A percentile compares a stretch with the other conserved stretches of the same genome.
phyloP scores from a whole-genome alignment of 306 rosid genomes.

The Biancaea sappan region DNA sequence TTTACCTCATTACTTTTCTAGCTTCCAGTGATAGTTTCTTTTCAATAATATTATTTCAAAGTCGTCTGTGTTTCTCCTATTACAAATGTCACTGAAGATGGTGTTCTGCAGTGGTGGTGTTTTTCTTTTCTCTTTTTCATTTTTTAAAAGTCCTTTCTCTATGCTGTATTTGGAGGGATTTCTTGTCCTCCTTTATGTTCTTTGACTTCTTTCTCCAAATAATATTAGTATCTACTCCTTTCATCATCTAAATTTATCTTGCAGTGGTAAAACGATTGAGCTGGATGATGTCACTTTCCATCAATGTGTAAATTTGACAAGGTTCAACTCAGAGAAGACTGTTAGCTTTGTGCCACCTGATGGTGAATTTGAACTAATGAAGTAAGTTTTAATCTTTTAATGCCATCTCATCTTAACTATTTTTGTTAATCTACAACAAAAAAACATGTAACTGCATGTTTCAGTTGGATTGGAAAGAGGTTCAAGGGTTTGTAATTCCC shows the following conservation, averaged over 20 bases:
- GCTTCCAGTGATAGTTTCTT: background rate
- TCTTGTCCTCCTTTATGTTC: background rate
- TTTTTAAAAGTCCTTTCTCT: background rate
- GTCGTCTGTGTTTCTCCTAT: background rate
- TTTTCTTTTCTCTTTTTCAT: background rate
- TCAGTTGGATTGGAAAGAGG: background rate
- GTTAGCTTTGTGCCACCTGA: conserved; percentile 98
- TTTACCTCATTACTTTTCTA: background rate
- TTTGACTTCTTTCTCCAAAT: conserved; percentile 5
- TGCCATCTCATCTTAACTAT: background rate
- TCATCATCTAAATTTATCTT: conserved; percentile 26
- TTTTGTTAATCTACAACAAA: conserved; percentile 24
- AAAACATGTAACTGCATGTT: conserved; percentile 5
- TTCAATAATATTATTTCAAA: conserved; percentile 2
- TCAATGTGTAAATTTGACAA: conserved; percentile 90
- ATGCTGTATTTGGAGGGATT: background rate
- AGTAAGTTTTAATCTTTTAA: conserved; percentile 50
- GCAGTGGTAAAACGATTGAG: conserved; percentile 91
- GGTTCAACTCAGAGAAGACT: conserved; percentile 91
- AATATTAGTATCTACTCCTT: background rate
- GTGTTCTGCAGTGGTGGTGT: background rate
- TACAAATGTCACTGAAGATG: conserved; percentile 1
- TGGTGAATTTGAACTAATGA: conserved; percentile 95
- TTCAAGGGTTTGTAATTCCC: background rate
- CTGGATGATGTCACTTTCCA: conserved; percentile 94